Percentiles rank a stretch among this genome's conserved stretches.
These are phyloP conservation scores for Epichloe hybrida DNA, from an alignment of 2,329 filamentous ascomycete genomes.

Conservation along the genomic window DNA sequence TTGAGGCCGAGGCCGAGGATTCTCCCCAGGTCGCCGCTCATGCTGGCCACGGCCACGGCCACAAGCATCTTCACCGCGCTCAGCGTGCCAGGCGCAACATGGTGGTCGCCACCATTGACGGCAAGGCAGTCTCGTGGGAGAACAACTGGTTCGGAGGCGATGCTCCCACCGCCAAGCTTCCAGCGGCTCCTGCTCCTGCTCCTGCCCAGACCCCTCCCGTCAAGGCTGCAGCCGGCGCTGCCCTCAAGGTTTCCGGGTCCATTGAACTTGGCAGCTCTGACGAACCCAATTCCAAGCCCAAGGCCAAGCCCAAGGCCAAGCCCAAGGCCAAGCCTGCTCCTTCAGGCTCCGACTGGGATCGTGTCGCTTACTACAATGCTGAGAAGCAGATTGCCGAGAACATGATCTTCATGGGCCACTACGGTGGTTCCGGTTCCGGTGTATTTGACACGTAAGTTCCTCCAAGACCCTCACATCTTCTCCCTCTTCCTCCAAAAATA, in stretches of 20 bases:
- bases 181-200: slow-evolving; percentile 5
- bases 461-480: neutral
- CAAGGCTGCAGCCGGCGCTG: slow-evolving; percentile 9
- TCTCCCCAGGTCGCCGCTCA: slow-evolving; percentile 8
- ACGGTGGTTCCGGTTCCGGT: slow-evolving; percentile 30
- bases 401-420: slow-evolving; percentile 35
- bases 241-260: neutral
- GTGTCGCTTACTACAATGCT: slow-evolving; percentile 32
- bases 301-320: neutral
- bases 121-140: slow-evolving; percentile 41
- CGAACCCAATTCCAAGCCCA: neutral
- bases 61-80: slow-evolving; percentile 34
- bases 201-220: neutral
- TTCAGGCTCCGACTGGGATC: slow-evolving; percentile 23
- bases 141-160: slow-evolving; percentile 36
- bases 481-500: neutral
- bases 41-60: slow-evolving; percentile 24
- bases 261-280: neutral
- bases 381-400: slow-evolving; percentile 25
- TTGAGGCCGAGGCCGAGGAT: neutral
- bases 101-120: slow-evolving; percentile 46
- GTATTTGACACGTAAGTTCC: slow-evolving; percentile 28
- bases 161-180: slow-evolving; percentile 10
- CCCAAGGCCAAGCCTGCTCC: slow-evolving; percentile 2
- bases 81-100: slow-evolving; percentile 31